Base-by-base conservation (phyloP, 192 early-diverging fungal species). In the Phycomyces blakesleeanus region DNA sequence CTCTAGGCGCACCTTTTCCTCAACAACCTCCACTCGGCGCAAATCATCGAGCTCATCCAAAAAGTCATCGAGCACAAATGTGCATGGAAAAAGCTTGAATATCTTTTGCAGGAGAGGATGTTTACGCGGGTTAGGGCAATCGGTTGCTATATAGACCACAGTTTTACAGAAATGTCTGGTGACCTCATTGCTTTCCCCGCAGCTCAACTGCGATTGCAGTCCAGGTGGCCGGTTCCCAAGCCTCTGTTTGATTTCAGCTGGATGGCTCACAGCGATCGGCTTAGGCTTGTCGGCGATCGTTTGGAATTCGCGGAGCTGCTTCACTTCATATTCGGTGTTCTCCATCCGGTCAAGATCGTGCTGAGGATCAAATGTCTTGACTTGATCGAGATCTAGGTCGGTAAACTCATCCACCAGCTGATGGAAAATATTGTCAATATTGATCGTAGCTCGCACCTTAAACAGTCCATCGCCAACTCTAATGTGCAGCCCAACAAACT, bases 391-490 rank as follows among this genome's bases (percentile, higher is more conserved):
- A 1, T 66, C 64, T 21, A 79, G 49, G 20, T 79, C 68, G 4
- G 77, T 79, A 21, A 70, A 67, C 0, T 57, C 42, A 44, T 76
- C 55, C 34, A 80, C 81, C 1, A 82, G 57, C 25, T 56, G 53
- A 18, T 76, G 51, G 52, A 73, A 79, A 26, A 85, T 77, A 55
- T 78, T 73, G 27, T 82, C 76, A 14, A 84, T 67, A 26, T 73
- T 84, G 51, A 60, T 75, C 0, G 67, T 58, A 15, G 77, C 74
- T 9, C 68, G 57, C 18, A 73, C 65, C 5, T 73, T 72, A 63
- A 81, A 85, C 27, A 78, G 64, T 15, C 76, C 78, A 65, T 83
- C 78, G 0, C 82, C 82, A 1, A 83, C 73, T n/a, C 83, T 63
- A 10, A 82, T 25, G 53, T 85, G 81, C 21, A 82, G 47, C 0